Evolutionary conservation across 2,329 filamentous ascomycete genomes (phyloP), one percentile per base, ranked within the genome.

Genomic region (Sporothrix curviconia): DNA sequence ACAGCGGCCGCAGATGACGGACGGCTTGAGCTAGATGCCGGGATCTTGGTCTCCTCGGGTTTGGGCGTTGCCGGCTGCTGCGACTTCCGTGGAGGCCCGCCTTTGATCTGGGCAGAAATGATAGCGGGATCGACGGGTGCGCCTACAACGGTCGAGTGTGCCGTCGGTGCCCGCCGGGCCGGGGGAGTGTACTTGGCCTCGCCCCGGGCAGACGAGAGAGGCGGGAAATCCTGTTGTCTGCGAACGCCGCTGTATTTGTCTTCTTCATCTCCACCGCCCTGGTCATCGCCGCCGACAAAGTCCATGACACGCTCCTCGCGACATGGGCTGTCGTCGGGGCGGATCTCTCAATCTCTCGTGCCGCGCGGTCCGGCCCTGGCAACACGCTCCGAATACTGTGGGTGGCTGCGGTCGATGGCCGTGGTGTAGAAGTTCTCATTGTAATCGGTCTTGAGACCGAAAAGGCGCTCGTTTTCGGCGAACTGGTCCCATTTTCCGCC

Each of bases 391-490:
- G 83, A 85, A 72, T 95, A 96, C 55, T 87, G 79, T 1, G 94
- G 92, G 65, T 95, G 85, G 62, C 73, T 88, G 67, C 85, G 90
- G 72, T 99, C 84, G 67, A 99, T 95, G 40, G 83, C 76, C 9
- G 94, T 99, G 1, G 94, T 99, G 74, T 99, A 99, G 43, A 94
- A 84, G 65, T 89, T 91, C 72, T 97, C 94, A 67, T 97, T 85
- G 69, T 97, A 99, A 66, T 91, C 90, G 54, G 88, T 94, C 71
- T 84, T 90, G 39, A 95, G 74, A 36, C 94, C 94, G 68, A 96
- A 97, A 30, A 90, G 83, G 57, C 84, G 81, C 72, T 95, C 89
- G 67, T 97, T 97, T 61, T 82, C 86, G 58, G 89, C 88, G 67
- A 99, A 99, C 70, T 99, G 94, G 69, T 99, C 92, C 94, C 94